These are phyloP conservation scores for Aspergillus proliferans DNA, from an alignment of 2,329 filamentous ascomycete species.

Conservation along the genomic window DNA sequence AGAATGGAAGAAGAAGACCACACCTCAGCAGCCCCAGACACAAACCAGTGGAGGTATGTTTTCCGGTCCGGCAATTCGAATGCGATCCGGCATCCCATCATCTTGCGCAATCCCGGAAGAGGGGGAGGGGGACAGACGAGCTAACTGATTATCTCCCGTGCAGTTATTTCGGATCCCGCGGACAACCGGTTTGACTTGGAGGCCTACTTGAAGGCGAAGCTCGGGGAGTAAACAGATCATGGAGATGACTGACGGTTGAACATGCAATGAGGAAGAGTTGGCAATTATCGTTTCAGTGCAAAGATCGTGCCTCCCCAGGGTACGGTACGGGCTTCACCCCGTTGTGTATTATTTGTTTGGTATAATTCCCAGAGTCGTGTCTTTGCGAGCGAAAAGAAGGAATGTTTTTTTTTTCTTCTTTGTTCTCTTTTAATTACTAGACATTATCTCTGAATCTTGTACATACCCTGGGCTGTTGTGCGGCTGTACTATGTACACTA, in stretches of 20 bases:
- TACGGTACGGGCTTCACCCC: slow-evolving; percentile 28
- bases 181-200: slow-evolving; percentile 93
- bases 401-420: slow-evolving; percentile 28
- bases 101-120: slow-evolving; percentile 5
- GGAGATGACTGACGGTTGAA: slow-evolving; percentile 9
- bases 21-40: slow-evolving; percentile 41
- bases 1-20: slow-evolving; percentile 75
- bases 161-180: slow-evolving; percentile 68
- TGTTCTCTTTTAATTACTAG: slow-evolving; percentile 28
- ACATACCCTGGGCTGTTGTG: slow-evolving; percentile 37
- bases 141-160: slow-evolving; percentile 10
- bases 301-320: slow-evolving; percentile 27
- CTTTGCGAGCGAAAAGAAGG: slow-evolving; percentile 36
- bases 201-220: slow-evolving; percentile 65
- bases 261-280: slow-evolving; percentile 23
- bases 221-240: slow-evolving; percentile 35
- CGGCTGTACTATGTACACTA: slow-evolving; percentile 29
- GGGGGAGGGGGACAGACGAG: slow-evolving; percentile 2
- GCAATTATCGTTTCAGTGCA: slow-evolving; percentile 23
- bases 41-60: slow-evolving; percentile 31
- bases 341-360: slow-evolving; percentile 40
- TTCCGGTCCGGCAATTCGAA: neutral
- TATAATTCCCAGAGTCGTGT: slow-evolving; percentile 35
- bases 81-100: slow-evolving; percentile 1
- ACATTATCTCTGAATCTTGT: slow-evolving; percentile 37